A percentile compares a stretch with the other conserved stretches of the same genome.
These are phyloP conservation scores for Silene coronaria DNA, from an alignment of 179 eudicot genomes.

Conservation along the genomic window DNA sequence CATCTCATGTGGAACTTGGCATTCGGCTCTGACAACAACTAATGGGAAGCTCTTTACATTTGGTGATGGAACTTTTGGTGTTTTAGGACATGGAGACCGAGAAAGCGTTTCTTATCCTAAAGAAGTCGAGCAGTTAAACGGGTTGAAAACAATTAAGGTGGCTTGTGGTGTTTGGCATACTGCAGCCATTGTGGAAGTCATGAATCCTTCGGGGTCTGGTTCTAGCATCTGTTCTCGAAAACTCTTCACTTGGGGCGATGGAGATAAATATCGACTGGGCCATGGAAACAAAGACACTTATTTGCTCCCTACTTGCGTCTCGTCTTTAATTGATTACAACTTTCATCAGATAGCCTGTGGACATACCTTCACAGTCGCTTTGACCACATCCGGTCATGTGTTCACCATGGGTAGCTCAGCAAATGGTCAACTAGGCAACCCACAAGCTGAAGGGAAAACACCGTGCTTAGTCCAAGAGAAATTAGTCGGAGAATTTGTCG, in stretches of 20 bases:
- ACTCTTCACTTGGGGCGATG: conserved; percentile 90
- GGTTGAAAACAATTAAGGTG: conserved; percentile 60
- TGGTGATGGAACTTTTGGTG: conserved; percentile 85
- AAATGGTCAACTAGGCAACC: conserved; percentile 74
- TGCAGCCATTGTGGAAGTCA: conserved; percentile 74
- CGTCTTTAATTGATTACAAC: conserved; percentile 66
- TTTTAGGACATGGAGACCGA: conserved; percentile 72
- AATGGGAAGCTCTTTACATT: conserved; percentile 66
- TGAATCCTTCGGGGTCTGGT: conserved; percentile 30
- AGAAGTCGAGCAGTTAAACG: conserved; percentile 54
- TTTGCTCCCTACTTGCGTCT: conserved; percentile 67
- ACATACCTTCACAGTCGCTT: conserved; percentile 50
- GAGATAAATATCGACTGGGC: conserved; percentile 67
- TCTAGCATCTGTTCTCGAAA: conserved; percentile 42
- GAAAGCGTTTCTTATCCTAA: conserved; percentile 54
- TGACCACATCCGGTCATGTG: conserved; percentile 81
- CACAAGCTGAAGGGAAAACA: conserved; percentile 56
- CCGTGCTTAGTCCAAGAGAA: conserved; percentile 73
- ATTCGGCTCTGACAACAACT: conserved; percentile 58
- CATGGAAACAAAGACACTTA: conserved; percentile 66
- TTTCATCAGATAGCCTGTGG: conserved; percentile 75
- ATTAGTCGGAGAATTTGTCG: conserved; percentile 74
- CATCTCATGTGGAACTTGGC: conserved; percentile 84
- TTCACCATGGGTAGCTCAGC: conserved; percentile 68
- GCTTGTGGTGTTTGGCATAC: conserved; percentile 94